A percentile compares a stretch with the other conserved stretches of the same genome.
Conservation (phyloP, 495 filamentous ascomycete genomes). For the Tetracladium setigerum region DNA sequence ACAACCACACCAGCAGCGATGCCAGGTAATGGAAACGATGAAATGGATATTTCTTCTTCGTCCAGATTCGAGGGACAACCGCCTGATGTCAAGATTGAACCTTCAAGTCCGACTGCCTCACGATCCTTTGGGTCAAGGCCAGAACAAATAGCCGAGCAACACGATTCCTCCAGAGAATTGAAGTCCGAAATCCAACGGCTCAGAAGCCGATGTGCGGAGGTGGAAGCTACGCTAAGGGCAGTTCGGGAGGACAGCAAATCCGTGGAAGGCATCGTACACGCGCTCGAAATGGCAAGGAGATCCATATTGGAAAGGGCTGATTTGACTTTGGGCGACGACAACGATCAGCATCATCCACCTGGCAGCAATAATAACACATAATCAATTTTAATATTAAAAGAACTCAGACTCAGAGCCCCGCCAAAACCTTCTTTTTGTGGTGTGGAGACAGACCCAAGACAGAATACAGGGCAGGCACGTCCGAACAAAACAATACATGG, state of each 20-base stretch:
- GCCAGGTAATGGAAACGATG: not conserved
- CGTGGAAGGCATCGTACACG: slow-evolving; percentile 16
- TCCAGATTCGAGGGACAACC: not conserved
- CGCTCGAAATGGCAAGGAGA: slow-evolving; percentile 9
- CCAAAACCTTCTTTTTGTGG: too few relatives aligned
- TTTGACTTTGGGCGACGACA: not conserved
- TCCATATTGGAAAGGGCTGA: slow-evolving; percentile 12
- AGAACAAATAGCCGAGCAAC: not conserved
- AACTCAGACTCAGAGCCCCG: too few relatives aligned
- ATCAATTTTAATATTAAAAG: too few relatives aligned
- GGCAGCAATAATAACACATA: too few relatives aligned
- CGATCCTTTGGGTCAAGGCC: not conserved
- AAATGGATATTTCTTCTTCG: not conserved
- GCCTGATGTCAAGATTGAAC: slow-evolving; percentile 3
- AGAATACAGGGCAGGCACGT: too few relatives aligned
- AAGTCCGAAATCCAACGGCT: slow-evolving; percentile 15
- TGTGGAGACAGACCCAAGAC: too few relatives aligned
- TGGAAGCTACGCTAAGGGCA: slow-evolving; percentile 12
- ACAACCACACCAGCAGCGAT: not conserved
- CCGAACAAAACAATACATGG: too few relatives aligned
- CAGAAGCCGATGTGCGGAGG: slow-evolving; percentile 11
- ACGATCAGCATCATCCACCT: too few relatives aligned
- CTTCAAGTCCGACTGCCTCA: not conserved
- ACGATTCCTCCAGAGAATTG: slow-evolving; percentile 7
- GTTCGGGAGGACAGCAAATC: slow-evolving; percentile 14